Conservation (phyloP, 1,284 basidiomycete species). For the Rhodotorula sp. region DNA sequence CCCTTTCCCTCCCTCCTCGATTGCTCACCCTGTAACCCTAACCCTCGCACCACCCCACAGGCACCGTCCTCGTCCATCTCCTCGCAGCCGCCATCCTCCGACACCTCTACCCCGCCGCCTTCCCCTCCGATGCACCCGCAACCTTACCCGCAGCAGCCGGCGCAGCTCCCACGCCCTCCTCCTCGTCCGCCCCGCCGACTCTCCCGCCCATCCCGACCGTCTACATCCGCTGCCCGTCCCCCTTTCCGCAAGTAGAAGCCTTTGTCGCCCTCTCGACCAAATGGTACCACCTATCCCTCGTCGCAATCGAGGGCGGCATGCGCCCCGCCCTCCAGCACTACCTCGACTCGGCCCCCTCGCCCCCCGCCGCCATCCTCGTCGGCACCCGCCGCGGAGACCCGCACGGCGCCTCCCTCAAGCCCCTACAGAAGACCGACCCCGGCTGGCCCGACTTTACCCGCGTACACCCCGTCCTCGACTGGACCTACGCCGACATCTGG, state of each 20-base stretch:
- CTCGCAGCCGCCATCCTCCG: slow-evolving; percentile 67
- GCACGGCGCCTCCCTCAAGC: slow-evolving; percentile 72
- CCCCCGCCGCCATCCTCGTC: slow-evolving; percentile 72
- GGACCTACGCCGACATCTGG: slow-evolving; percentile 91
- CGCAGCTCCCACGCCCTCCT: slow-evolving; percentile 31
- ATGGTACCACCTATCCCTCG: slow-evolving; percentile 78
- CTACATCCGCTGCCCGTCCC: slow-evolving; percentile 87
- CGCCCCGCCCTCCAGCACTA: slow-evolving; percentile 75
- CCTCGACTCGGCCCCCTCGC: slow-evolving; percentile 54
- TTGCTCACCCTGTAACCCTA: neutral
- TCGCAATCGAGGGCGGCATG: slow-evolving; percentile 78
- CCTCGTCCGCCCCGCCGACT: slow-evolving; percentile 18
- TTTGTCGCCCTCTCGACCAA: slow-evolving; percentile 72
- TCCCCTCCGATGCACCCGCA: slow-evolving; percentile 43
- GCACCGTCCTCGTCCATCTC: slow-evolving; percentile 91
- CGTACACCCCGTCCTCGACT: slow-evolving; percentile 94
- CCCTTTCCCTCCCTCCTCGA: neutral
- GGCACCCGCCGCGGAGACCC: slow-evolving; percentile 88
- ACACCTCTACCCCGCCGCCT: slow-evolving; percentile 49
- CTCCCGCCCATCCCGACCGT: slow-evolving; percentile 52
- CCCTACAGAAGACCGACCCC: slow-evolving; percentile 75
- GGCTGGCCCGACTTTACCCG: slow-evolving; percentile 89
- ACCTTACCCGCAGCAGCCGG: no score
- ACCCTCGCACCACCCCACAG: slow-evolving; percentile 54
- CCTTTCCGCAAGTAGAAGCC: slow-evolving; percentile 78